Conservation (phyloP, 192 early-diverging fungal genomes). For the Rhizoclosmatium globosum region DNA sequence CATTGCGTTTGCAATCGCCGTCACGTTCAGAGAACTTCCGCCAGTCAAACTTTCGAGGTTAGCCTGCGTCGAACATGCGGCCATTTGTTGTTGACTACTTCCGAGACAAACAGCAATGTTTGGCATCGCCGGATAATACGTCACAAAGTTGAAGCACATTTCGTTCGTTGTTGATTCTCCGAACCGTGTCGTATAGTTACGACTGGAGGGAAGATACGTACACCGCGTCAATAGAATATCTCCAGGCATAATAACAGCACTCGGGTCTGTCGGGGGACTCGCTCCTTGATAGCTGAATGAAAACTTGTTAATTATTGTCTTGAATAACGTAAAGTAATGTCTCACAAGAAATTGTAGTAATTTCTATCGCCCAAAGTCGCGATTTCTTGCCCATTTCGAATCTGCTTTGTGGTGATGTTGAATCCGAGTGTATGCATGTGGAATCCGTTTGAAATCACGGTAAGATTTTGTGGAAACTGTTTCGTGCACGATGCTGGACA, state of each 20-base stretch:
- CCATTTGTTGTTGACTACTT: too few relatives aligned
- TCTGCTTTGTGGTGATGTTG: constrained; percentile 35
- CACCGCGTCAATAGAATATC: constrained; percentile 42
- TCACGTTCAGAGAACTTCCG: too few relatives aligned
- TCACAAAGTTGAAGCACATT: constrained; percentile 43
- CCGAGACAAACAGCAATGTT: background rate
- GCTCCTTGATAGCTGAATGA: constrained; percentile 16
- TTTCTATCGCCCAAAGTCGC: constrained; percentile 21
- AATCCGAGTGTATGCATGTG: constrained; percentile 40
- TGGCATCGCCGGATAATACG: constrained; percentile 38
- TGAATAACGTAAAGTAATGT: background rate
- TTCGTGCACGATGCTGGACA: constrained; percentile 43
- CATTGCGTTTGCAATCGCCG: too few relatives aligned
- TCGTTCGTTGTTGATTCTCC: constrained; percentile 29
- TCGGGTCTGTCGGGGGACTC: background rate
- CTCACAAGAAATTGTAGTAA: constrained; percentile 40
- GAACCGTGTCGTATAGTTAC: background rate
- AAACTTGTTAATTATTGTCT: background rate
- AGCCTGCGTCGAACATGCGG: too few relatives aligned
- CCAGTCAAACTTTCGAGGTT: too few relatives aligned
- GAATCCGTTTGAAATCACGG: constrained; percentile 25
- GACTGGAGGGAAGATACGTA: constrained; percentile 31
- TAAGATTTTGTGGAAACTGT: constrained; percentile 29
- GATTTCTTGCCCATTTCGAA: constrained; percentile 35
- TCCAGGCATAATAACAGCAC: constrained; percentile 27